Percentiles rank a stretch among this genome's conserved stretches.
phyloP scores from a whole-genome alignment of 352 stramenopile species.

The Lagenidium giganteum region DNA sequence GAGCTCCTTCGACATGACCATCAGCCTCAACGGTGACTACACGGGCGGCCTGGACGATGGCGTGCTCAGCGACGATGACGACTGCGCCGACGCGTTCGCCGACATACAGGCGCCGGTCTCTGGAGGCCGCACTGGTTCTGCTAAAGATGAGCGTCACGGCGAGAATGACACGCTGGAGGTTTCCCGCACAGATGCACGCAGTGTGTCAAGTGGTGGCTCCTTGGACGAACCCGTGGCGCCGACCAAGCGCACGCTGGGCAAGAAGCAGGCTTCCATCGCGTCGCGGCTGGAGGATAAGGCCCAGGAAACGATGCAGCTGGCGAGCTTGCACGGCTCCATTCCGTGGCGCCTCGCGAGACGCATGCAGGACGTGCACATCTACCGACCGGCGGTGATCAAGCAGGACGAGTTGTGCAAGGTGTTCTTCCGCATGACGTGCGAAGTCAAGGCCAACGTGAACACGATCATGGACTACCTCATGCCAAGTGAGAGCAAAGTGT shows the following conservation, averaged over 20 bases:
- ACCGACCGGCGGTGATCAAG: constrained; percentile 44
- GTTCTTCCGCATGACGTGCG: constrained; percentile 80
- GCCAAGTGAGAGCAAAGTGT: constrained; percentile 60
- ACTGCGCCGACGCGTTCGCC: too few species aligned
- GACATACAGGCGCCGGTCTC: too few species aligned
- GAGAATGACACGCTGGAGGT: constrained; percentile 25
- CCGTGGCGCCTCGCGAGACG: constrained; percentile 67
- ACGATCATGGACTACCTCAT: constrained; percentile 82
- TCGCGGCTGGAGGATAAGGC: constrained; percentile 67
- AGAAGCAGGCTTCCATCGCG: constrained; percentile 45
- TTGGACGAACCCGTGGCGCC: constrained; percentile 15
- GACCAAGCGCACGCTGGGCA: constrained; percentile 22
- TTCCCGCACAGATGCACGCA: neutral
- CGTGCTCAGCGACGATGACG: constrained; percentile 8
- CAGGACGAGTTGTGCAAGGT: constrained; percentile 54
- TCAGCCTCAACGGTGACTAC: constrained; percentile 30
- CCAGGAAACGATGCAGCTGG: constrained; percentile 54
- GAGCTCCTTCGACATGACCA: constrained; percentile 86
- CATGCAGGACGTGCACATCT: constrained; percentile 80
- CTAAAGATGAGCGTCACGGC: constrained; percentile 4
- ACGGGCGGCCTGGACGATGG: constrained; percentile 11
- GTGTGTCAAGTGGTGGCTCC: constrained; percentile 8
- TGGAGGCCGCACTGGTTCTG: too few species aligned
- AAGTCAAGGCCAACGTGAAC: constrained; percentile 70
- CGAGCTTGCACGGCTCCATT: constrained; percentile 51